These are phyloP conservation scores for Arxiozyma telluris DNA, from an alignment of 1,139 yeast genomes.

Conservation along the genomic window DNA sequence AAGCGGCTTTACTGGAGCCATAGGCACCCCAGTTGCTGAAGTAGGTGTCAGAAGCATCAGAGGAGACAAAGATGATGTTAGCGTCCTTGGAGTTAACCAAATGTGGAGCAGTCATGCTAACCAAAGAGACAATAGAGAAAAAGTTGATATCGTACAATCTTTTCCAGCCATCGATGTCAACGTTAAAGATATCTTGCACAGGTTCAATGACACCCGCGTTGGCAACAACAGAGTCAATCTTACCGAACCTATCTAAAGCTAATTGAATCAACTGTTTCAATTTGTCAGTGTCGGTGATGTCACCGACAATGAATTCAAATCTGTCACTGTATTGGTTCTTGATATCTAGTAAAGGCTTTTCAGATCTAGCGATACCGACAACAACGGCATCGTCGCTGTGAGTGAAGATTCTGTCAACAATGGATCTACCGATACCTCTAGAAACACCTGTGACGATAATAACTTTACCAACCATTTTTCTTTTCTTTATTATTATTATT, in stretches of 20 bases:
- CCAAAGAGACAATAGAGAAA: slow-evolving; percentile 62
- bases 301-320: slow-evolving; percentile 58
- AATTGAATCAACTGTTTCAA: slow-evolving; percentile 39
- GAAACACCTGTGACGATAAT: slow-evolving; percentile 68
- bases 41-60: slow-evolving; percentile 54
- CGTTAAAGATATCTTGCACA: slow-evolving; percentile 38
- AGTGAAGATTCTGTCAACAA: slow-evolving; percentile 47
- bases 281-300: slow-evolving; percentile 44
- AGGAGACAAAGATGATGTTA: slow-evolving; percentile 63
- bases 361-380: slow-evolving; percentile 68
- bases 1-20: slow-evolving; percentile 82
- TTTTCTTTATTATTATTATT: background rate
- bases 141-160: slow-evolving; percentile 64
- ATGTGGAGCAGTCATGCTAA: slow-evolving; percentile 39
- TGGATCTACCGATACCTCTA: slow-evolving; percentile 69
- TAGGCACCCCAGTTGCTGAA: slow-evolving; percentile 77
- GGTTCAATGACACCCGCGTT: slow-evolving; percentile 90
- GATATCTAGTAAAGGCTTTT: slow-evolving; percentile 39
- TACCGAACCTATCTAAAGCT: slow-evolving; percentile 48
- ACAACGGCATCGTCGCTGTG: slow-evolving; percentile 46
- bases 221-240: slow-evolving; percentile 54
- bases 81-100: slow-evolving; percentile 12
- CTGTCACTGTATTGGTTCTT: slow-evolving; percentile 41
- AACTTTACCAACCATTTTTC: slow-evolving; percentile 26
- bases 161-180: slow-evolving; percentile 53